Evolutionary conservation across 306 rosid genomes (phyloP).

Genomic region (Albizia julibrissin): DNA sequence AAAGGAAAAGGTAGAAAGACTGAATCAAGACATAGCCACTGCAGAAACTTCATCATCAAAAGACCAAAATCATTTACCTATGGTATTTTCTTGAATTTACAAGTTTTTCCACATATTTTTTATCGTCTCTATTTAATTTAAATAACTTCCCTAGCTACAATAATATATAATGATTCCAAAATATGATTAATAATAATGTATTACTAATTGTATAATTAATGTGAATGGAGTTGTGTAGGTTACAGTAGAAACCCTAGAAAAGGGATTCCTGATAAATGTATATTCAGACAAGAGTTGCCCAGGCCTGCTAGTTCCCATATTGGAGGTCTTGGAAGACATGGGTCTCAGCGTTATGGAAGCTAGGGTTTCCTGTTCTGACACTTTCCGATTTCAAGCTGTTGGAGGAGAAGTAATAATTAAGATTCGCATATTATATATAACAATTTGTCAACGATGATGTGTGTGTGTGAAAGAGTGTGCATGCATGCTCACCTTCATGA

Average conservation of each 20-base stretch:
- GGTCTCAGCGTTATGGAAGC: conserved; percentile 88
- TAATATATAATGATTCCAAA: not conserved
- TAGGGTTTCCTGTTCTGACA: conserved; percentile 96
- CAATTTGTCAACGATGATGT: not conserved
- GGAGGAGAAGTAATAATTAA: conserved; percentile 71
- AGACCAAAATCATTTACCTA: conserved; percentile 58
- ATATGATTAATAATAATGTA: not conserved
- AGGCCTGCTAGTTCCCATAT: conserved; percentile 81
- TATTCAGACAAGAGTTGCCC: conserved; percentile 66
- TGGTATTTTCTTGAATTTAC: conserved; percentile 39
- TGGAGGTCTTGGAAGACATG: conserved; percentile 86
- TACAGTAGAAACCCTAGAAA: conserved; percentile 83
- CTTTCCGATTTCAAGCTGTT: conserved; percentile 79
- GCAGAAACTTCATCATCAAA: conserved; percentile 66
- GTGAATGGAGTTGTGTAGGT: conserved; percentile 48
- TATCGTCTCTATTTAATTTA: not conserved
- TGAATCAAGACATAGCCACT: conserved; percentile 68
- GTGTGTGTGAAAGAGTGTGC: not conserved
- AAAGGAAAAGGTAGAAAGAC: conserved; percentile 76
- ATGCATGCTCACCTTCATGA: not conserved
- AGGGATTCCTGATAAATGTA: conserved; percentile 79
- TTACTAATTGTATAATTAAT: not conserved
- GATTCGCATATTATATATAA: not conserved
- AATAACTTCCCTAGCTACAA: not conserved
- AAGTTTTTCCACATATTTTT: not conserved